Conservation (phyloP, 352 stramenopile species). For the Pythium apleroticum region DNA sequence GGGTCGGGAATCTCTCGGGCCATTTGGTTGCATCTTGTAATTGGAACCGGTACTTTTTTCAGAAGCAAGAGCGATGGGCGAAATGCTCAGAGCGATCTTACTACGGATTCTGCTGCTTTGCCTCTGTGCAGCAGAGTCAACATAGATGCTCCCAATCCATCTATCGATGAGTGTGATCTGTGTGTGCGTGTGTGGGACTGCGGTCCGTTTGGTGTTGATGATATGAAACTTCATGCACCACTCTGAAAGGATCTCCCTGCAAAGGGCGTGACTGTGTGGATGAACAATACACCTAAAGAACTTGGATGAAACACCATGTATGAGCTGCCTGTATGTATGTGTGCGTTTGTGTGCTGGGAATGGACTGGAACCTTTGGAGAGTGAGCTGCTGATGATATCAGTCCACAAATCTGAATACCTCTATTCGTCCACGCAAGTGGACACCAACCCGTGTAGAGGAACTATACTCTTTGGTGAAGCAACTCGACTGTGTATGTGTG, state of each 20-base stretch:
- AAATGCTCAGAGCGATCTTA: constrained; percentile 64
- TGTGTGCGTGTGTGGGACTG: constrained; percentile 26
- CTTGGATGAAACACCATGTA: constrained; percentile 56
- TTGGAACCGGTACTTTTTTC: constrained; percentile 87
- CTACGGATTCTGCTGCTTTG: constrained; percentile 77
- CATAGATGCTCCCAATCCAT: constrained; percentile 77
- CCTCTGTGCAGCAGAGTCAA: constrained; percentile 58
- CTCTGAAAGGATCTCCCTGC: constrained; percentile 58
- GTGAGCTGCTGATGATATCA: constrained; percentile 27
- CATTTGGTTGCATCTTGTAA: constrained; percentile 65
- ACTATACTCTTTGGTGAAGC: constrained; percentile 19
- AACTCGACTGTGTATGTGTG: constrained; percentile 15
- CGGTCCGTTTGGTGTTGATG: constrained; percentile 50
- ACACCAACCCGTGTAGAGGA: constrained; percentile 5
- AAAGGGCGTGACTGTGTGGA: constrained; percentile 51
- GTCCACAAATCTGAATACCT: constrained; percentile 22
- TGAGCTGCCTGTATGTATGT: constrained; percentile 9
- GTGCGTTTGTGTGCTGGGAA: constrained; percentile 5
- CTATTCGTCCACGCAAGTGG: constrained; percentile 19
- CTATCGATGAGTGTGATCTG: constrained; percentile 19
- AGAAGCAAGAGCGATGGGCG: constrained; percentile 73
- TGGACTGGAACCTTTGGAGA: neutral
- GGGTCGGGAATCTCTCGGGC: constrained; percentile 19
- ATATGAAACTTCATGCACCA: constrained; percentile 90
- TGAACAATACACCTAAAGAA: constrained; percentile 59